Evolutionary conservation across 768 basidiomycete species (phyloP).

Genomic region (Pisolithus albus): DNA sequence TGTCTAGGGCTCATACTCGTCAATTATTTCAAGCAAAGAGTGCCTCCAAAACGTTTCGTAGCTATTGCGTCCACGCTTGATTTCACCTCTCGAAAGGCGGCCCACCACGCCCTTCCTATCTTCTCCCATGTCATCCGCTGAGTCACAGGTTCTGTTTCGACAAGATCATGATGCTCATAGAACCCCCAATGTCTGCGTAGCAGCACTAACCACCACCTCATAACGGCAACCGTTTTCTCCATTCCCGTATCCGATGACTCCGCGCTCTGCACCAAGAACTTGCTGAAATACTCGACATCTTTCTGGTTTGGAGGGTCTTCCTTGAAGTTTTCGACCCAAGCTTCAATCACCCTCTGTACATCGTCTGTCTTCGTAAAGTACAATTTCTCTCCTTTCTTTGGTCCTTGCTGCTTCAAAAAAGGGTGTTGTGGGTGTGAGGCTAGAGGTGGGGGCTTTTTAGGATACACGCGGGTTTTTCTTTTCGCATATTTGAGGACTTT

Average conservation of each 20-base stretch:
- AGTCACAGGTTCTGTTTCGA: conserved; percentile 28
- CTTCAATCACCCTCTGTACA: conserved; percentile 62
- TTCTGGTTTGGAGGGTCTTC: conserved; percentile 58
- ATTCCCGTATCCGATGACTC: conserved; percentile 63
- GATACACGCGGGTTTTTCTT: conserved; percentile 30
- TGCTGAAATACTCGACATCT: conserved; percentile 71
- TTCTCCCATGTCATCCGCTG: conserved; percentile 28
- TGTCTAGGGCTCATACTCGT: not conserved
- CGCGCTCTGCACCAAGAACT: conserved; percentile 63
- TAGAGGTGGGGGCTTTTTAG: conserved; percentile 47
- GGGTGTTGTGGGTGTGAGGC: conserved; percentile 47
- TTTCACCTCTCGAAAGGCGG: conserved; percentile 65
- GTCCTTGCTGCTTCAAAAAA: conserved; percentile 49
- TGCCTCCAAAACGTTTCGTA: conserved; percentile 66
- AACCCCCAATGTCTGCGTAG: conserved; percentile 57
- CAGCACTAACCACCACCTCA: conserved; percentile 80
- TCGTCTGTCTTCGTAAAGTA: conserved; percentile 61
- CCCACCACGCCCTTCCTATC: conserved; percentile 77
- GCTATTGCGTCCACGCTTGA: conserved; percentile 57
- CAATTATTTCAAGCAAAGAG: conserved; percentile 49
- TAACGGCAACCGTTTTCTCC: conserved; percentile 59
- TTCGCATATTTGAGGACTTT: conserved; percentile 45
- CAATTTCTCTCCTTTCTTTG: conserved; percentile 45
- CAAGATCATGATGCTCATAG: conserved; percentile 37
- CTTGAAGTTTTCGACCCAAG: conserved; percentile 66